Base-by-base conservation (phyloP, 1,139 yeast genomes). In the Spencermartinsiella ligniputridi region DNA sequence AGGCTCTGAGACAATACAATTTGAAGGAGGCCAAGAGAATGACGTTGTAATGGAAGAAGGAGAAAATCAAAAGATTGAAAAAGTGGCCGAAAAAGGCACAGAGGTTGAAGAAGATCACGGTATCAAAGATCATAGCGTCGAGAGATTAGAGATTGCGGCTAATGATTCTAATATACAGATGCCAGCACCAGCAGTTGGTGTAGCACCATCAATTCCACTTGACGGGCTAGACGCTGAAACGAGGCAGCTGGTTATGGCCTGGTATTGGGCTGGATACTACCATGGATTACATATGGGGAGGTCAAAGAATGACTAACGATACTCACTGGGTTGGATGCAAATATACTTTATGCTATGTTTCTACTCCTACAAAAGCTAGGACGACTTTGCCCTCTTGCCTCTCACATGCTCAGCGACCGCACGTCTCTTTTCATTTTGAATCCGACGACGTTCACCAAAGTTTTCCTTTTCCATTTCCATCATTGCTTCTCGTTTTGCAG, bases 391-490 rank as follows among this genome's bases (percentile, higher is more conserved):
- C n/a, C 25, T 11, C 25, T 22, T 22, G 25, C 25, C 25, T 22
- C 11, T 22, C 9, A 35, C 18, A n/a, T n/a, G 24, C 6, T n/a
- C n/a, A 27, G 32, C 32, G 6, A 27, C 46, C 12, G 41, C 46
- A 16, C 44, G 40, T 18, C 29, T 35, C 75, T 83, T 56, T 67
- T 69, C 53, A 55, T 72, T 78, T 50, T 81, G 79, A 30, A 70
- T 74, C 56, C 72, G 75, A 50, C 74, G 76, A 55, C 78, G 75
- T 57, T 86, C 92, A 9, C 97, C 97, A 62, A 89, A 89, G 29
- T 79, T 76, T 51, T 86, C 97, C 54, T 77, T 79, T 50, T 92
- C 97, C 97, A 92, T 89, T 39, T 86, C 96, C 86, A 92, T 79
- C 49, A 83, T 64, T 2, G 96, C 84, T 64, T 89, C 96, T 55